Evolutionary conservation across 1,284 basidiomycete genomes (phyloP), one percentile per base, ranked within the genome.

Genomic region (Volvariella surrecta): DNA sequence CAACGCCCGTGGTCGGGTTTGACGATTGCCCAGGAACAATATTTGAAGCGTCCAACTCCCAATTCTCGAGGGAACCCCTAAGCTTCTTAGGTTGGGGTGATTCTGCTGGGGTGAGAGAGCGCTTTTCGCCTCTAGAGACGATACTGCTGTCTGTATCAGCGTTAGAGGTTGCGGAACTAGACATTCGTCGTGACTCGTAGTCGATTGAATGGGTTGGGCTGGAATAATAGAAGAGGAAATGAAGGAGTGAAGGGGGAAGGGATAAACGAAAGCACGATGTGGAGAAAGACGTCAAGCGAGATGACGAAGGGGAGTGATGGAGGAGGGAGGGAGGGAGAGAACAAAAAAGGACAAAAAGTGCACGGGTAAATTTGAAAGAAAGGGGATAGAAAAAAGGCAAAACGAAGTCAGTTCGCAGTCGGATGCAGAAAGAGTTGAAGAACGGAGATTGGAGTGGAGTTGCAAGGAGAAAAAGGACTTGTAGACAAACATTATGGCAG

Each of bases 111-210:
- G 76, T 74, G 9, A 67, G 58, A 11, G 66, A 61, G 49, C 73
- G 76, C 54, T 81, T 82, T 51, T 82, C 77, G 16, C 64, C 66
- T 32, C 71, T 66, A 39, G 77, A 77, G 48, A 71, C 66, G 45
- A 71, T 64, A 56, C 70, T 76, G 60, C 70, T 73, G 58, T 82
- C 81, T 3, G 82, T 82, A 61, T 78, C 76, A 21, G 76, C 67
- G 11, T 68, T 71, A 19, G 76, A 78, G 38, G 70, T 66, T 39
- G 71, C 73, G 44, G 76, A 77, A 55, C 68, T 67, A 58, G 78
- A 80, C 78, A 79, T 79, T 50, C 76, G 73, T 51, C 77, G 66
- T 43, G 60, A 59, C 49, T 68, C 52, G 64, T 76, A 73, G 56
- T 70, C 69, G 51, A 72, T 54, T 44, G 67, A 52, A 54, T 73